Base-by-base conservation (phyloP, 2,329 filamentous ascomycete genomes). In the Cladophialophora carrionii region DNA sequence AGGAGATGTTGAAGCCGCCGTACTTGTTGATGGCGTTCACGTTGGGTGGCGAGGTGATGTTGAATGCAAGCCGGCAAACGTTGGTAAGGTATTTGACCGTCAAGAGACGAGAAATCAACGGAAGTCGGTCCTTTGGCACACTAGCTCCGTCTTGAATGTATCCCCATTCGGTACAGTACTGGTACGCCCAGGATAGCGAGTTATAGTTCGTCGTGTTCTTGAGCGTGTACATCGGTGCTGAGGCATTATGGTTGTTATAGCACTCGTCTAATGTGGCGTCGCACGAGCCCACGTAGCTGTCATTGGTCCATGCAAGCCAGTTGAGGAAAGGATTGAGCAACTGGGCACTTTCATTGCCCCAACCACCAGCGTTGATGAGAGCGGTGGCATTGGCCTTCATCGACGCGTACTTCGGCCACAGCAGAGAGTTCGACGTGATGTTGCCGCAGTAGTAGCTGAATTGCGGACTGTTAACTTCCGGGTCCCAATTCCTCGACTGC, bases 111-210 rank as follows among this genome's bases (percentile, higher is more conserved):
- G 91, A 94, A 57, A 95, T 81, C 5, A 96, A 76, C 0, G 91
- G 88, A 0, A 88, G 82, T 61, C 87, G 83, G 64, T 85, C 79
- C 0, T 78, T 71, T 0, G 91, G 91, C 0, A 88, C 87, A 29
- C 87, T 85, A 4, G 86, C 88, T 55, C 91, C 91, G 0, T 89
- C 91, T 69, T 88, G 85, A 57, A 93, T 85, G 77, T 86, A 95
- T 9, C 91, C 91, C 90, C 90, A 95, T 82, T 83, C 76, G 0
- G 79, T 81, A 73, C 82, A 84, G 62, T 83, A 82, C 72, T 87
- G 86, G 71, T 87, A 88, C 20, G 78, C 75, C 86, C 86, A 88
- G 61, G 69, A 71, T 26, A 72, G 51, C 32, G 77, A 74, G 29
- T 81, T 76, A 78, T 80, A 84, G n/a, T 70, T 72, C 62, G 80